Evolutionary conservation across 139 green algal genomes (phyloP), one percentile per base, ranked within the genome.

Genomic region (Chlamydomonas urium): DNA sequence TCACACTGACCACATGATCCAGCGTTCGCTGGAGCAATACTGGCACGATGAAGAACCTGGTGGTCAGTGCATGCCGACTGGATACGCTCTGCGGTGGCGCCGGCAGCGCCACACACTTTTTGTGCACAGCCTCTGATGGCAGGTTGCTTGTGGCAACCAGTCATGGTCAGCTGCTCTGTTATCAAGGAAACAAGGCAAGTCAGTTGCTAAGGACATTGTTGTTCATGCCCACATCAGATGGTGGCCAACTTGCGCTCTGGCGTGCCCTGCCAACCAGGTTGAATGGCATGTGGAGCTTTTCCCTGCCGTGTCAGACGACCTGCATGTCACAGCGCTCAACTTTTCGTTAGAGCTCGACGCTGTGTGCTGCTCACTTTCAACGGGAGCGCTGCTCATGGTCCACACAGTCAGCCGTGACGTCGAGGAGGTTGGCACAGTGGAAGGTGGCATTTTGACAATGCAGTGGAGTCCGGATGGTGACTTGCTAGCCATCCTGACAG

Each of bases 381-480:
- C 56, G 8, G 89, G 89, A 5, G 74, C 84, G 28, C 72, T 95
- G 23, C 58, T 89, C 38, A 73, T 94, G 42, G 62, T 94, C 56
- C 48, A 85, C 35, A 38, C 48, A 24, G 69, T 36, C 2, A 71
- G 50, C 31, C 47, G 24, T 4, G 36, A 35, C 1, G 17, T 79
- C 33, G 78, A 83, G 57, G 78, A 93, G 74, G 83, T 94, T 4
- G 88, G 90, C 2, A 47, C 50, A 0, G 57, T 95, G 14, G 67
- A 88, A 17, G 90, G 83, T 29, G 90, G 92, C 37, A 62, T 96
- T 23, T 72, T 72, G 8, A 81, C 68, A 3, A 59, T 82, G 66
- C 71, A 75, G 1, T 93, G 85, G 88, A 91, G 84, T 61, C 93
- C 93, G 0, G 92, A 96, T 74, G 93, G 92, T 1, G 87, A 96